Base-by-base conservation (phyloP, 225 moss, liverwort and hornwort genomes). In the Asterella californica region DNA sequence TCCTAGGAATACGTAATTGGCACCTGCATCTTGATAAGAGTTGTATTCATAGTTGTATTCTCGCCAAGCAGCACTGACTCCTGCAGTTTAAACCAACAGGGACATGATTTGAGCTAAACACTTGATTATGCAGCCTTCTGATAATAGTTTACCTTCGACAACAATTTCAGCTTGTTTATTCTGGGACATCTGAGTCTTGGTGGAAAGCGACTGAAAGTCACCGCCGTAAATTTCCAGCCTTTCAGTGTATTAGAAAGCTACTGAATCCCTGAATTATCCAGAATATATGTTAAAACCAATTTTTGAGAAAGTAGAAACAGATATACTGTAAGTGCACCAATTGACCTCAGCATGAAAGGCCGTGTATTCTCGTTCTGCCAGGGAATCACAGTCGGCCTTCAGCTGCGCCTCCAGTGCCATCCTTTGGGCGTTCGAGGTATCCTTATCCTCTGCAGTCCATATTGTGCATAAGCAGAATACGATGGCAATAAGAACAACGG, bases 361-460 rank as follows among this genome's bases (percentile, higher is more conserved):
- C 46, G 12, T 53, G 18, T 80, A 63, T 2, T 93, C 91, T 90
- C 89, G 84, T 6, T 81, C 78, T 76, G 86, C 91, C 0, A 95
- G 55, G 67, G 83, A n/a, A 65, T 61, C 77, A 54, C 85, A 90
- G 54, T 93, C 85, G 15, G 4, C 68, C 55, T 88, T 33, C 9
- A 93, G 54, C 49, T 89, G 84, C 34, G 84, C 74, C 77, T 92
- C 91, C 68, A 91, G 11, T 86, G 90, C 88, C 29, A 86, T 78
- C 1, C 88, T 86, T 62, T 90, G 74, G 21, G 88, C 70, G 15
- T 88, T 6, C 2, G 81, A 90, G 53, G 85, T 85, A 38, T 92
- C 86, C 45, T 89, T 91, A 1, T 90, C 91, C 71, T 82, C 88
- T 94, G 38, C 66, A 70, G 49, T 67, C 32, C 30, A 46, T 38